Evolutionary conservation across 2,329 filamentous ascomycete genomes (phyloP), one percentile per base, ranked within the genome.

Genomic region (Alternaria rosae): DNA sequence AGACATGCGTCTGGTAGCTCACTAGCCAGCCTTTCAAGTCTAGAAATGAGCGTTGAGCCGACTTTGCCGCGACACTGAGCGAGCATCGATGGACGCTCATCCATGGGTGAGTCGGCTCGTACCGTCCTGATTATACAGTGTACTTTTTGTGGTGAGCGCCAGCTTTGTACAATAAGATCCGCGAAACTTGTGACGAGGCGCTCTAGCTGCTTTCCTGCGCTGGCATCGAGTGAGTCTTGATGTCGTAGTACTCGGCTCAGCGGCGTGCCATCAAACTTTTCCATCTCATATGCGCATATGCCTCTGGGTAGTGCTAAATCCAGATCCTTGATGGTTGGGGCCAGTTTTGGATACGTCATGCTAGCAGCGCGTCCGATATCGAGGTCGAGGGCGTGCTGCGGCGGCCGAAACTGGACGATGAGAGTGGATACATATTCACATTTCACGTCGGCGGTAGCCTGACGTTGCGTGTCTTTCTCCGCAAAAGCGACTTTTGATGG

Each of bases 101-200:
- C 44, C 35, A 70, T 66, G 20, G 73, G 72, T 0, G 69, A 72
- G 42, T 76, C 68, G 2, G 69, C 67, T 35, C 64, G 61, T 3
- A 23, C 43, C 6, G 45, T 26, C 42, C 68, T 65, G 9, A 61
- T 38, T 9, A 28, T 32, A 8, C 28, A 5, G 1, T 3, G 12
- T 9, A 26, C 3, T 23, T 25, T 10, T 2, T n/a, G 20, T 20
- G 45, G 6, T 1, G 15, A 35, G 5, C 57, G 62, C 75, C 72
- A 78, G 23, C 67, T 66, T 26, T 62, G 61, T 7, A 75, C 75
- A 12, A 80, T 43, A 15, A 75, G 61, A 4, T 47, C 35, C 1
- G 76, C 76, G 43, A 80, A 74, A 38, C 68, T 71, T n/a, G 51
- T 38, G 8, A 80, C 50, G 7, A 79, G 65, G 1, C 20, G 65